phyloP scores from a whole-genome alignment of 306 rosid species.

The Trifolium repens region DNA sequence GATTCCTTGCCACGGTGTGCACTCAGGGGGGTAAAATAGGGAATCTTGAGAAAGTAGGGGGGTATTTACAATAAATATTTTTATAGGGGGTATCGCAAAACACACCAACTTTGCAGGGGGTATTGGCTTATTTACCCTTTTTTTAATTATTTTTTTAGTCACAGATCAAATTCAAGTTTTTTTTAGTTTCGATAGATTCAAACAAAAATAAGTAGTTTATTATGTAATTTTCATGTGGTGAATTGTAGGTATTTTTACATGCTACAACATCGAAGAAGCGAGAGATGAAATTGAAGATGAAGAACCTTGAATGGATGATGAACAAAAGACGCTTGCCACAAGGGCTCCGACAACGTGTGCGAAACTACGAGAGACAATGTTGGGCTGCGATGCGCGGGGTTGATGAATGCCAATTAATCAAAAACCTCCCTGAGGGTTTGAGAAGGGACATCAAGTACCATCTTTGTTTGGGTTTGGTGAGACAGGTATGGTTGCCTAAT shows the following conservation, averaged over 20 bases:
- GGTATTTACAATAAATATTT: too few relatives aligned
- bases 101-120: too few relatives aligned
- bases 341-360: constrained; percentile 77
- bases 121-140: too few relatives aligned
- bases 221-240: too few relatives aligned
- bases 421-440: constrained; percentile 86
- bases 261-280: constrained; percentile 94
- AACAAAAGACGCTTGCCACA: constrained; percentile 76
- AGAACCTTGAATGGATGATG: constrained; percentile 98
- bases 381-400: constrained; percentile 97
- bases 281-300: constrained; percentile 90
- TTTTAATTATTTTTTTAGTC: too few relatives aligned
- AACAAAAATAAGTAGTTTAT: background rate
- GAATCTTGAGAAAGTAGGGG: too few relatives aligned
- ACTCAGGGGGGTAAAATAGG: too few relatives aligned
- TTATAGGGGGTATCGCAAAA: too few relatives aligned
- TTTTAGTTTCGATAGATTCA: background rate
- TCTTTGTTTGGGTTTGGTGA: constrained; percentile 86
- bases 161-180: too few relatives aligned
- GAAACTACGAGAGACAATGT: constrained; percentile 80
- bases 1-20: too few relatives aligned
- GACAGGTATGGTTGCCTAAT: constrained; percentile 55
- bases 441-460: constrained; percentile 92
- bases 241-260: constrained; percentile 77
- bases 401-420: constrained; percentile 79